Conservation (phyloP, 1,284 basidiomycete genomes). For the Xanthoconium separans region DNA sequence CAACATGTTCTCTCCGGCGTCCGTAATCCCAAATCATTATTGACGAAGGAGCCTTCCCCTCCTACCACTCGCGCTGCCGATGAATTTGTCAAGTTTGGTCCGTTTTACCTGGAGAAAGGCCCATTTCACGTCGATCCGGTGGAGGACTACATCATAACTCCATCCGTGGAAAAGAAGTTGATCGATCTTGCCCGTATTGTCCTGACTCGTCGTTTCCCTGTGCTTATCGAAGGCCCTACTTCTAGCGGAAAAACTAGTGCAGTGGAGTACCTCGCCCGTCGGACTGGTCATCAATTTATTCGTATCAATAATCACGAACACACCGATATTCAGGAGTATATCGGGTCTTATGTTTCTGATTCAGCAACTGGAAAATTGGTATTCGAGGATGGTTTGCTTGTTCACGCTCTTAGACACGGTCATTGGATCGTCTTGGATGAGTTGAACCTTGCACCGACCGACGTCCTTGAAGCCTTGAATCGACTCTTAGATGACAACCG, state of each 20-base stretch:
- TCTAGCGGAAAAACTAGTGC: constrained; percentile 98
- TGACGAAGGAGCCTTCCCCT: constrained; percentile 65
- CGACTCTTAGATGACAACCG: constrained; percentile 97
- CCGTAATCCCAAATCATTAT: constrained; percentile 76
- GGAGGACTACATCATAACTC: constrained; percentile 91
- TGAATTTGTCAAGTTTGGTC: constrained; percentile 82
- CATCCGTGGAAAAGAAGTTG: constrained; percentile 95
- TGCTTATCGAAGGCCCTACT: constrained; percentile 97
- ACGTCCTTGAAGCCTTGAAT: constrained; percentile 97
- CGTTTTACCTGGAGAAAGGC: constrained; percentile 88
- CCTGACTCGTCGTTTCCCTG: constrained; percentile 86
- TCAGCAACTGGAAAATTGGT: constrained; percentile 88
- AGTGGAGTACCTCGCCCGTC: constrained; percentile 91
- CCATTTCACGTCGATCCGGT: constrained; percentile 60
- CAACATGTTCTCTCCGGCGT: constrained; percentile 83
- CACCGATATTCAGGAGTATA: constrained; percentile 98
- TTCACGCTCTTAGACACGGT: constrained; percentile 88
- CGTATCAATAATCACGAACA: constrained; percentile 99
- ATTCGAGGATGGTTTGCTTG: constrained; percentile 93
- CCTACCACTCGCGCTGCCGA: constrained; percentile 51
- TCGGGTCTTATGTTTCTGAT: constrained; percentile 96
- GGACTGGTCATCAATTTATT: constrained; percentile 94
- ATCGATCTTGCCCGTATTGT: constrained; percentile 92
- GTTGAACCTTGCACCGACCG: constrained; percentile 95
- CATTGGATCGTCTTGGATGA: constrained; percentile 99